These are phyloP conservation scores for Eucommia ulmoides DNA, from an alignment of 257 asterid species.

Conservation along the genomic window DNA sequence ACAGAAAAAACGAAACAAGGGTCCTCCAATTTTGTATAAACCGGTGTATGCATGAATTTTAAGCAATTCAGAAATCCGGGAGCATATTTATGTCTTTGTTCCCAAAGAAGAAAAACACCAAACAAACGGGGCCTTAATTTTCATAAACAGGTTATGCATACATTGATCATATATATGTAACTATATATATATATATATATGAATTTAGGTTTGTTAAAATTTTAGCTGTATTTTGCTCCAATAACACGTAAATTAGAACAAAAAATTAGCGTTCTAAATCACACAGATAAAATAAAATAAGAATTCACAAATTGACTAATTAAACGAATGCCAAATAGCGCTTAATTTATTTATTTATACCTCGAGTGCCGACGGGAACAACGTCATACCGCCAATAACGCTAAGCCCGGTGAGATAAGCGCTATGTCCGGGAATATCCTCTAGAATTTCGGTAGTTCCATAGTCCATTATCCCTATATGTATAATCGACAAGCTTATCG, in stretches of 20 bases:
- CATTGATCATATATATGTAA: too few relatives aligned
- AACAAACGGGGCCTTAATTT: too few relatives aligned
- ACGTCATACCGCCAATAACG: slow-evolving; percentile 94
- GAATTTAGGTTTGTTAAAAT: too few relatives aligned
- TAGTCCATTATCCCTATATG: slow-evolving; percentile 79
- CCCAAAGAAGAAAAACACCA: too few relatives aligned
- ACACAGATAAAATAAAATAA: not conserved
- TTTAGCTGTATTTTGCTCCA: not conserved
- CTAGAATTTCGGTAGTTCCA: slow-evolving; percentile 66
- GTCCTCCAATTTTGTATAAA: too few relatives aligned
- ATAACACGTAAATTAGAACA: not conserved
- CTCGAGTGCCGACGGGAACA: slow-evolving; percentile 83
- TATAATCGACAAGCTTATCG: slow-evolving; percentile 38
- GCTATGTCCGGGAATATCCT: slow-evolving; percentile 79
- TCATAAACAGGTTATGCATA: too few relatives aligned
- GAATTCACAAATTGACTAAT: not conserved
- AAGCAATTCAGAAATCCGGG: too few relatives aligned
- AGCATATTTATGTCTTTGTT: too few relatives aligned
- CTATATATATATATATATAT: too few relatives aligned
- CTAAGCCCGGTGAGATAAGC: slow-evolving; percentile 94
- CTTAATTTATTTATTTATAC: slow-evolving; percentile 19
- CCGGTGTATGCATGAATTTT: too few relatives aligned
- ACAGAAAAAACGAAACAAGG: too few relatives aligned
- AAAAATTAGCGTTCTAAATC: not conserved
- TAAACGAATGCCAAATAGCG: not conserved